Evolutionary conservation across 768 basidiomycete species (phyloP), one percentile per base, ranked within the genome.

Genomic region (Trametes villosa): DNA sequence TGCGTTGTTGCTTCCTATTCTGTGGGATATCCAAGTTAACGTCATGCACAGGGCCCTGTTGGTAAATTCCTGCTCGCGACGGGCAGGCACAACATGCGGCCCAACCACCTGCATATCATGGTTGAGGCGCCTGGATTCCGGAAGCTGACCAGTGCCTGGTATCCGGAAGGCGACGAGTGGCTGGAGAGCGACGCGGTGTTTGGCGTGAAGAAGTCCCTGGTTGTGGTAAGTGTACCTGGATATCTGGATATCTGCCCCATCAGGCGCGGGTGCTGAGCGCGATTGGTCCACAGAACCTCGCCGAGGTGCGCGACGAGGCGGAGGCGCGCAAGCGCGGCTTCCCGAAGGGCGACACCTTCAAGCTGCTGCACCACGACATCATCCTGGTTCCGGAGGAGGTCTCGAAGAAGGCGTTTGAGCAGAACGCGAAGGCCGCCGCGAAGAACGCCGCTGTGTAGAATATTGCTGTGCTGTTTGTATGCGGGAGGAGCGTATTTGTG

Each of bases 31-130:
- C 0, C 38, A 17, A 57, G 41, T 38, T 70, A 55, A 73, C 57
- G 56, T 24, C 15, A 9, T 1, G 34, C 18, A n/a, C 63, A 85
- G 81, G 92, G 91, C 0, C 85, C 93, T 0, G 91, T 92, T 3
- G 90, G 88, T 0, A 75, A 77, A 17, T 66, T 95, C 64, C 71
- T 94, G 22, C 53, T 74, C 1, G 68, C 69, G 0, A 76, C 92
- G 9, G 80, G 80, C 13, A 79, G 93, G 48, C 93, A 94, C 67
- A 84, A 86, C 59, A 86, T 86, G 77, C 81, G 93, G 15, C 93
- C 93, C 12, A 90, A 83, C 45, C 93, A 95, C 71, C 68, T 95
- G 49, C 93, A 95, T 71, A 74, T 94, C 61, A 79, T 85, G 77
- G 77, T 92, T 56, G 74, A 86, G 53, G 89, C 91, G 0, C 81